Evolutionary conservation across 192 early-diverging fungal species (phyloP).

Genomic region (Phlyctochytrium bullatum): DNA sequence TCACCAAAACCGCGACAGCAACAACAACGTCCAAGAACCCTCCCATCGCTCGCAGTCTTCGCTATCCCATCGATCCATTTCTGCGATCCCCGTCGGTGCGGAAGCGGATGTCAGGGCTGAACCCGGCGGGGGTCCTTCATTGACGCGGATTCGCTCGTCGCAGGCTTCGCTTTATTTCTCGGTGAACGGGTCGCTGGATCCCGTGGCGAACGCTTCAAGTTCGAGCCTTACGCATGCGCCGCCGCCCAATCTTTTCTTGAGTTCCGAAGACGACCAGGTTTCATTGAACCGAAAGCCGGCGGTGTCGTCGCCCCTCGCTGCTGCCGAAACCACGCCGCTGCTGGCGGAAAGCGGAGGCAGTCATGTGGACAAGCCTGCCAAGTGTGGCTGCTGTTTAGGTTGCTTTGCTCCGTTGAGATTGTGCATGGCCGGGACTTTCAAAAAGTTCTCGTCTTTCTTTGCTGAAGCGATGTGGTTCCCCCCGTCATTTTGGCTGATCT

Average conservation of each 20-base stretch:
- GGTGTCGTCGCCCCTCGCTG: neutral
- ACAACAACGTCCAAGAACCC: neutral
- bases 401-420: too few relatives aligned
- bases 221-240: neutral
- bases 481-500: slow-evolving; percentile 50
- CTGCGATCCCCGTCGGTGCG: too few relatives aligned
- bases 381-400: too few relatives aligned
- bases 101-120: neutral
- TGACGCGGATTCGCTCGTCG: neutral
- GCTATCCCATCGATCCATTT: too few relatives aligned
- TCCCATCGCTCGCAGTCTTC: too few relatives aligned
- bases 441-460: slow-evolving; percentile 2
- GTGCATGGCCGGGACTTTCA: neutral
- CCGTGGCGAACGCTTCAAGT: too few relatives aligned
- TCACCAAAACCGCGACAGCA: slow-evolving; percentile 6
- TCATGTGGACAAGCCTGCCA: too few relatives aligned
- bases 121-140: too few relatives aligned
- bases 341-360: too few relatives aligned
- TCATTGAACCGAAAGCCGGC: too few relatives aligned
- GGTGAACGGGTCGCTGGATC: neutral
- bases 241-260: neutral
- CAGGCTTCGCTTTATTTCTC: neutral
- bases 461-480: slow-evolving; percentile 31
- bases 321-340: slow-evolving; percentile 10
- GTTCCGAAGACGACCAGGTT: slow-evolving; percentile 4